Conservation (phyloP, 441 rosid genomes). For the Gossypium aridum region DNA sequence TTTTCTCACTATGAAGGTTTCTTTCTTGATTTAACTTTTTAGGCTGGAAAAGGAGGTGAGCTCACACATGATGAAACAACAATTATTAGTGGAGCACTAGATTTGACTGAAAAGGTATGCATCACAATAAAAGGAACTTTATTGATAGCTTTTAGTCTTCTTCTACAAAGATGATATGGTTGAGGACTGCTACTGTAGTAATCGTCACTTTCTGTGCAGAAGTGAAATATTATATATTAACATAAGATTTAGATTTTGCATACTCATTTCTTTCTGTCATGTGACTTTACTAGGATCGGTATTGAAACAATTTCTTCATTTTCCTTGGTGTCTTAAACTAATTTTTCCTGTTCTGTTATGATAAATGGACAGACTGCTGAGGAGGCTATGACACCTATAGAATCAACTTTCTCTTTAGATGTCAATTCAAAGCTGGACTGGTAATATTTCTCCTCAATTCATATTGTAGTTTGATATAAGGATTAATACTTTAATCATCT, state of each 20-base stretch:
- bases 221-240: not conserved
- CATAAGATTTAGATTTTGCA: not conserved
- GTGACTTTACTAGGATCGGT: not conserved
- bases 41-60: slow-evolving; percentile 99
- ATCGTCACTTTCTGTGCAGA: not conserved
- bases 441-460: slow-evolving; percentile 30
- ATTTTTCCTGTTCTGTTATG: not conserved
- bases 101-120: slow-evolving; percentile 89
- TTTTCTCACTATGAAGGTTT: slow-evolving; percentile 10
- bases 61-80: slow-evolving; percentile 98
- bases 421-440: slow-evolving; percentile 94
- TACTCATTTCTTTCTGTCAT: not conserved
- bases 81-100: slow-evolving; percentile 93
- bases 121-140: not conserved
- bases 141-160: not conserved
- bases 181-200: not conserved
- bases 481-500: not conserved
- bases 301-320: not conserved
- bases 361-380: slow-evolving; percentile 68
- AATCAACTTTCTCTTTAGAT: slow-evolving; percentile 86
- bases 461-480: not conserved
- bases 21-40: slow-evolving; percentile 6
- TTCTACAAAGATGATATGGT: not conserved
- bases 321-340: not conserved
- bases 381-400: slow-evolving; percentile 99